Base-by-base conservation (phyloP, 805 yeast genomes). In the Danielia reshetovae region DNA sequence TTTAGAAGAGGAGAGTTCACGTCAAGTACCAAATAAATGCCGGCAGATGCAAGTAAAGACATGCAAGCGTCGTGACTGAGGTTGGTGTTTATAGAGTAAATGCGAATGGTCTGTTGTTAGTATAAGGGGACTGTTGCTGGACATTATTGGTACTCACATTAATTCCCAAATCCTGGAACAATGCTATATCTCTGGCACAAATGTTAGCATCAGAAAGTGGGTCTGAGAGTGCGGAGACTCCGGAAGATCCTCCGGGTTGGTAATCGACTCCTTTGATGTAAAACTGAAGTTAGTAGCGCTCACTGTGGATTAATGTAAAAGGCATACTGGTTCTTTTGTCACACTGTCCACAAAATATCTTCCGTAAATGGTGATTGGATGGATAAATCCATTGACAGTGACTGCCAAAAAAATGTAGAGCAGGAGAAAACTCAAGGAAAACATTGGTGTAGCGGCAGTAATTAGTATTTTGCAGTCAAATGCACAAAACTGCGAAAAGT, bases 181-280 rank as follows among this genome's bases (percentile, higher is more conserved):
- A 62, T 11, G 71, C 65, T 14, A 86, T 77, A 56, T 90, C 97
- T 46, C 97, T 74, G 4, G 89, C 82, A 64, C 97, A 90, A 13
- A 59, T 51, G 9, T 71, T 61, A 3, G 79, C 71, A 49, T 86
- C 81, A 2, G 95, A 81, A 27, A 90, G 66, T 0, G 96, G 96
- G 54, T 90, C 97, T 7, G 48, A 54, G 5, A 50, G 41, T 3
- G 51, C 59, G n/a, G 65, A 65, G 16, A 79, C 79, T 0, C 80
- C 89, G 0, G 95, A 80, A 0, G 95, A 81, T 0, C 97, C 97
- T 7, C 97, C 97, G 0, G 97, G 97, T 53, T 90, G 97, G 54
- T 89, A 89, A 57, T 90, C 97, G 1, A 90, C 84, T 13, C 97
- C 97, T 57, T 76, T 81, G 24, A 89, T 72, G 48, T 71, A 80